Conservation (phyloP, 2,329 filamentous ascomycete species). For the Ceratocystis cacaofunesta region DNA sequence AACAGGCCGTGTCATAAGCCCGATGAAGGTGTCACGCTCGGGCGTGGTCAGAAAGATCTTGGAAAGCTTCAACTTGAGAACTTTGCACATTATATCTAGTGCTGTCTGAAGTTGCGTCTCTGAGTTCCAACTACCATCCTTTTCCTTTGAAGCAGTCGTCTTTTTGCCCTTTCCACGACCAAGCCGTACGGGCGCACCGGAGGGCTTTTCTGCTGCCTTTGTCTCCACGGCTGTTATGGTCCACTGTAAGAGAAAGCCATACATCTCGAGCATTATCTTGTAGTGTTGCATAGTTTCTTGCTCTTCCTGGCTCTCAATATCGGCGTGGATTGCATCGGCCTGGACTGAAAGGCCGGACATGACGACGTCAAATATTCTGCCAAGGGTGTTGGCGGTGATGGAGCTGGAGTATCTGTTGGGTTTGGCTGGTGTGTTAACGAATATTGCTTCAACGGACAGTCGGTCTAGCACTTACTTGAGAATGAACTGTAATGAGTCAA, state of each 20-base stretch:
- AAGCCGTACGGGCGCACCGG: constrained; percentile 49
- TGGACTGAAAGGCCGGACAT: constrained; percentile 75
- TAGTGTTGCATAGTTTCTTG: constrained; percentile 76
- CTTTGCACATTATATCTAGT: constrained; percentile 89
- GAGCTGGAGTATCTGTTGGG: constrained; percentile 64
- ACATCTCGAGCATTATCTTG: constrained; percentile 84
- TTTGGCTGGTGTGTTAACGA: constrained; percentile 33
- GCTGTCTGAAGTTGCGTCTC: constrained; percentile 74
- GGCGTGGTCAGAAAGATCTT: constrained; percentile 94
- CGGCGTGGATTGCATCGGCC: constrained; percentile 69
- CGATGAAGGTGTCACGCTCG: constrained; percentile 87
- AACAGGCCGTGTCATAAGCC: constrained; percentile 78
- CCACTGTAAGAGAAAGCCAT: constrained; percentile 90
- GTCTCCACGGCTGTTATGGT: constrained; percentile 86
- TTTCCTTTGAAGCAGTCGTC: constrained; percentile 36
- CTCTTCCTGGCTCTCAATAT: constrained; percentile 74
- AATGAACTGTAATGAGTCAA: constrained; percentile 89
- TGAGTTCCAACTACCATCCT: constrained; percentile 77
- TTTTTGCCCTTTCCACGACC: constrained; percentile 67
- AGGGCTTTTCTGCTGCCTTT: constrained; percentile 80
- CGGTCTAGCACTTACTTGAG: constrained; percentile 55
- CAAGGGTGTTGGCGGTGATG: constrained; percentile 67
- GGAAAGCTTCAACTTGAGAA: constrained; percentile 78
- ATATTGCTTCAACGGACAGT: constrained; percentile 38
- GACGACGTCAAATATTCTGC: constrained; percentile 83